Evolutionary conservation across 1,284 basidiomycete genomes (phyloP), one percentile per base, ranked within the genome.

Genomic region (Kalmanozyma brasiliensis): DNA sequence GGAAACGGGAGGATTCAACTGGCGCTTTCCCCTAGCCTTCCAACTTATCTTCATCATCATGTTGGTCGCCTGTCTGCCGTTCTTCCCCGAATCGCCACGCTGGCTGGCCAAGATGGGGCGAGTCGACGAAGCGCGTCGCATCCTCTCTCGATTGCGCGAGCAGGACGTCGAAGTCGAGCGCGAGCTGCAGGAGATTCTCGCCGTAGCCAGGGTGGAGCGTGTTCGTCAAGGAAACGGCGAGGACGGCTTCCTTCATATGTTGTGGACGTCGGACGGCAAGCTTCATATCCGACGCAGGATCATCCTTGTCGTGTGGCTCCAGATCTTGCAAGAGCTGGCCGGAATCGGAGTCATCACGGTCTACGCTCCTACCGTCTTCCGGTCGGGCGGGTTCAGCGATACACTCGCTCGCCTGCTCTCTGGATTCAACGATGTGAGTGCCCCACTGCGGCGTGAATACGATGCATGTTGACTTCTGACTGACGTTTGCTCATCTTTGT

Each of bases 71-170:
- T 10, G n/a, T 1, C 49, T 63, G 10, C 61, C 61, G 6, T 63
- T 63, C 36, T 63, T 63, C 20, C 61, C 61, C 7, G 61, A 57
- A 38, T 63, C 61, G 1, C 49, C 61, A 1, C 44, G 61, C 20
- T 63, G 61, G 61, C 49, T 63, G 3, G 53, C 61, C 1, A 57
- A 63, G 40, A 63, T 63, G 61, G 61, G 61, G 6, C 45, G 61
- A 11, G 52, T 63, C 11, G 61, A 63, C 35, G 61, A 63, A 42
- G 48, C 51, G 11, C 48, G 53, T 16, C 49, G 61, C 38, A 63
- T 49, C 26, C 53, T 63, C 4, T 42, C 61, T 1, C 49, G 53
- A 7, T 26, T 63, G 0, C 52, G 61, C 53, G 61, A 63, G 24
- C 43, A 57, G 2, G 61, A 64, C 17, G 6, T 40, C 5, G 44